Base-by-base conservation (phyloP, 148 eudicot species). In the Spergularia marina region DNA sequence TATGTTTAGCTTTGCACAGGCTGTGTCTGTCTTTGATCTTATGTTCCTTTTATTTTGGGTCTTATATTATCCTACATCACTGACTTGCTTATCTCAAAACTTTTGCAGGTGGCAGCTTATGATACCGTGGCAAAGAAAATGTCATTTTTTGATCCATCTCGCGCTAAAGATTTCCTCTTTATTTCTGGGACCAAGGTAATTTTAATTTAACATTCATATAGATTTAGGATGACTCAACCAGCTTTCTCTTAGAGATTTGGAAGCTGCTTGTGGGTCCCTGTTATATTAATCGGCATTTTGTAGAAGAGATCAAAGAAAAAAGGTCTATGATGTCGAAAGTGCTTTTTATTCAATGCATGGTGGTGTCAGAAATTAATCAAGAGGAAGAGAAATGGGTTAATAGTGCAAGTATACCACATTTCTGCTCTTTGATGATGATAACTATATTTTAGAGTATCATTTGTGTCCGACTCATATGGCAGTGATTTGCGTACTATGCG, bases 101-200 rank as follows among this genome's bases (percentile, higher is more conserved):
- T 52, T 69, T 55, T 78, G 78, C 83, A 91, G 97, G 94, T 91
- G 69, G 97, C 94, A 21, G 97, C 97, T 78, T 91, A 91, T 82
- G 94, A 91, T 78, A 89, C 87, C 1, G 81, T 74, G 14, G 90
- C 83, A 75, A 82, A 78, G 82, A 81, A 81, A 76, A 91, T 91
- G 97, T 89, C 91, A 23, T 91, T 89, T 79, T 91, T 91, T 76
- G 91, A 91, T 65, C 94, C 94, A 66, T 89, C 94, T 69, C 93
- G 97, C 54, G 90, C 91, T 56, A 77, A 86, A 83, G 97, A 91
- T 72, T 91, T 91, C 78, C 87, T 91, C 53, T 89, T 91, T 84
- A 91, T 91, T 69, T 89, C 97, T 47, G 97, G 97, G 34, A 91
- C 97, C 53, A 91, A 91, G 95, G 95, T 86, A 77, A 71, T 44